phyloP scores from a whole-genome alignment of 331 rosid genomes.

The Erythrophleum ivorense region DNA sequence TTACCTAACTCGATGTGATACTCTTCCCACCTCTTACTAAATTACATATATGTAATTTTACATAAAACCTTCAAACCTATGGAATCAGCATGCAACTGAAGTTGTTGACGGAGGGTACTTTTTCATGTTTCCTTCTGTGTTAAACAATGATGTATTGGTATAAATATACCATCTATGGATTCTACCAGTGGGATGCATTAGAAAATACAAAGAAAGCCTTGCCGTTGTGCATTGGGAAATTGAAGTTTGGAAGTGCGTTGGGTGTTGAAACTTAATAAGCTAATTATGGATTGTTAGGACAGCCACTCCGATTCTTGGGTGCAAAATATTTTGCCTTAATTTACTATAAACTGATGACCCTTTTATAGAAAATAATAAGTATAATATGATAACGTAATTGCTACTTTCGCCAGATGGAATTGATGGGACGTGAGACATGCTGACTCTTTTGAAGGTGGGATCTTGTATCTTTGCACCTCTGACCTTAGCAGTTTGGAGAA shows the following conservation, averaged over 20 bases:
- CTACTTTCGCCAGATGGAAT: slow-evolving; percentile 84
- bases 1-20: not conserved
- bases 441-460: slow-evolving; percentile 79
- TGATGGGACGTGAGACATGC: slow-evolving; percentile 86
- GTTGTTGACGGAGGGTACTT: not conserved
- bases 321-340: slow-evolving; percentile 26
- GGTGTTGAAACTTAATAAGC: slow-evolving; percentile 28
- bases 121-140: not conserved
- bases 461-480: slow-evolving; percentile 46
- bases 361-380: slow-evolving; percentile 23
- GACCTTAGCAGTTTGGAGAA: slow-evolving; percentile 34
- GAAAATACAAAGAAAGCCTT: slow-evolving; percentile 3
- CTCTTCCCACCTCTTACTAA: slow-evolving; percentile 2
- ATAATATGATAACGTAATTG: slow-evolving; percentile 58
- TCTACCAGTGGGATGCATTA: not conserved
- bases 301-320: slow-evolving; percentile 15
- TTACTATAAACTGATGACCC: slow-evolving; percentile 39
- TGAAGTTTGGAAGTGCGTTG: slow-evolving; percentile 7
- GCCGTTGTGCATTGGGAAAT: not conserved
- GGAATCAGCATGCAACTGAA: slow-evolving; percentile 6
- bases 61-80: not conserved
- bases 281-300: slow-evolving; percentile 16
- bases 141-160: not conserved
- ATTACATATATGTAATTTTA: not conserved
- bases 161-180: not conserved